A percentile compares a stretch with the other conserved stretches of the same genome.
phyloP scores from a whole-genome alignment of 2,329 filamentous ascomycete species.

The Aureobasidium sp. region DNA sequence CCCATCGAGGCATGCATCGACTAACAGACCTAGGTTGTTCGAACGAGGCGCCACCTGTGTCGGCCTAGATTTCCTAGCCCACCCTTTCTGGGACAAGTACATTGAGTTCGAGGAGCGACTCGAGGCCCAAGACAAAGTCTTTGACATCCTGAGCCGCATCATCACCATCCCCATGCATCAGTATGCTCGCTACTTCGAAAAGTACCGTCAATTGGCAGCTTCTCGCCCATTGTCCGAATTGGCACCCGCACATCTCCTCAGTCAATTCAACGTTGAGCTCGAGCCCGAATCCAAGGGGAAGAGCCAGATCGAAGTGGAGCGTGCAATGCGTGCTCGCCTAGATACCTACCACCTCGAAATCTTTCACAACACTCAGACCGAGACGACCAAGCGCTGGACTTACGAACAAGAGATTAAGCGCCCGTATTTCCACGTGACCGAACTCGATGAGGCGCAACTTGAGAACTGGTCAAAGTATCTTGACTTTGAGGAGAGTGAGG shows the following conservation, averaged over 20 bases:
- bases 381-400: conserved; percentile 89
- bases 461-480: conserved; percentile 93
- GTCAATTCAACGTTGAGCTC: conserved; percentile 64
- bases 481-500: conserved; percentile 86
- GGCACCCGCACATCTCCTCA: conserved; percentile 59
- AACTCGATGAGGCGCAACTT: conserved; percentile 78
- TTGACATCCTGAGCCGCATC: conserved; percentile 72
- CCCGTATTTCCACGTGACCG: conserved; percentile 93
- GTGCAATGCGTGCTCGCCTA: conserved; percentile 71
- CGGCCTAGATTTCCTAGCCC: conserved; percentile 85
- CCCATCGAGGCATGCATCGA: background rate
- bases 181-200: conserved; percentile 90
- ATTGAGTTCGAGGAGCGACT: conserved; percentile 92
- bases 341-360: conserved; percentile 74
- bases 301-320: conserved; percentile 72
- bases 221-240: conserved; percentile 66
- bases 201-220: conserved; percentile 72
- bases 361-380: conserved; percentile 73
- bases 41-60: conserved; percentile 80
- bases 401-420: conserved; percentile 93
- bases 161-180: conserved; percentile 92
- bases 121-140: conserved; percentile 77
- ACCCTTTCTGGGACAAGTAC: conserved; percentile 99
- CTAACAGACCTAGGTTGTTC: conserved; percentile 59
- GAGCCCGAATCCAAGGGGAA: conserved; percentile 57